phyloP scores from a whole-genome alignment of 352 stramenopile genomes.

The Phytophthora lateralis region DNA sequence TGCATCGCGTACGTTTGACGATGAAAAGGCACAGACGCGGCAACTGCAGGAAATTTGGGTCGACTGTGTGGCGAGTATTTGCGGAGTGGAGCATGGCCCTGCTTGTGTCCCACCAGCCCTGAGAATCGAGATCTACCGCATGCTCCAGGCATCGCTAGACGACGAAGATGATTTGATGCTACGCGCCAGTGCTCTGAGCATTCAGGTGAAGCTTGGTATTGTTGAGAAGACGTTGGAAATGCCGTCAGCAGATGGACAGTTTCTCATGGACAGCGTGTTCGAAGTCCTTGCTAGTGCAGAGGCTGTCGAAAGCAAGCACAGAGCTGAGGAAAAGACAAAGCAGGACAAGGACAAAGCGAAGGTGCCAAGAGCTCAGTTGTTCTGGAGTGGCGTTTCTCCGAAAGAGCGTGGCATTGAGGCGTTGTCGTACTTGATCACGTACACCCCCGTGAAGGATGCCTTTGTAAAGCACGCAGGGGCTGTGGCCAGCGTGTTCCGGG shows the following conservation, averaged over 20 bases:
- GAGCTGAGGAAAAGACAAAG: conserved; percentile 23
- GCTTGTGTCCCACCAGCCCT: conserved; percentile 65
- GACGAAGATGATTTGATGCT: conserved; percentile 78
- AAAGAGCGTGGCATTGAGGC: conserved; percentile 85
- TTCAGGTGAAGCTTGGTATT: conserved; percentile 83
- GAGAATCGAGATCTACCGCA: conserved; percentile 78
- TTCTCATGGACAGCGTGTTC: conserved; percentile 77
- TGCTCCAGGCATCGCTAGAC: conserved; percentile 71
- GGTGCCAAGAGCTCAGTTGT: conserved; percentile 45
- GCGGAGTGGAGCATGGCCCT: conserved; percentile 74
- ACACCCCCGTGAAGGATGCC: conserved; percentile 79
- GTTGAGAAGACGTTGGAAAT: conserved; percentile 84
- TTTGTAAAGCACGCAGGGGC: conserved; percentile 65
- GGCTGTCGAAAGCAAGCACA: conserved; percentile 50
- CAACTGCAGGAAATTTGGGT: conserved; percentile 83
- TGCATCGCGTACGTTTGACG: conserved; percentile 53
- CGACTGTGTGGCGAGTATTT: conserved; percentile 80
- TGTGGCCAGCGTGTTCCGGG: conserved; percentile 70
- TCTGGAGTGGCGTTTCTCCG: conserved; percentile 71
- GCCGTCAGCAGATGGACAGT: conserved; percentile 59
- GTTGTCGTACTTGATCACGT: conserved; percentile 85
- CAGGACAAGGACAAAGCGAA: conserved; percentile 31
- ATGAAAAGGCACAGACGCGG: conserved; percentile 48
- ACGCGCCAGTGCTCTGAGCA: conserved; percentile 73
- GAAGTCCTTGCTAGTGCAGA: conserved; percentile 73